phyloP scores from a whole-genome alignment of 768 basidiomycete species.

The Steccherinum ochraceum region DNA sequence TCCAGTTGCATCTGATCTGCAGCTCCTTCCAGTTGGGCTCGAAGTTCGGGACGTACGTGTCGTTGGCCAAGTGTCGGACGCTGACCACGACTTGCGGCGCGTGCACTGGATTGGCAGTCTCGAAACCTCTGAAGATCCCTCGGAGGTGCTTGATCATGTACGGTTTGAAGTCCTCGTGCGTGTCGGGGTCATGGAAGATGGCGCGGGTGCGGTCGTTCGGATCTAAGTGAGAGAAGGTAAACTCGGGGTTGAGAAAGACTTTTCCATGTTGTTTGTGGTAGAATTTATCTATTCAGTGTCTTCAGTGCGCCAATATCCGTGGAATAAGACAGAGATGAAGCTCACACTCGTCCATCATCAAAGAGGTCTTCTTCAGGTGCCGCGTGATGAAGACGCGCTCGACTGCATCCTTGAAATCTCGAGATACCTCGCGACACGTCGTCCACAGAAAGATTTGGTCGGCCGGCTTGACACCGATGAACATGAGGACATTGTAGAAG shows the following conservation, averaged over 20 bases:
- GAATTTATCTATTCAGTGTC: too few relatives aligned
- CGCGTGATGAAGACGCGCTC: neutral
- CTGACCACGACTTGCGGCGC: neutral
- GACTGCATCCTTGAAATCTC: neutral
- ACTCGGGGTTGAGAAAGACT: neutral
- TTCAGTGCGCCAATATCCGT: neutral
- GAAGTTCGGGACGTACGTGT: neutral
- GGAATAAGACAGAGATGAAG: neutral
- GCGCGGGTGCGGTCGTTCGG: neutral
- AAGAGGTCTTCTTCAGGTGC: neutral
- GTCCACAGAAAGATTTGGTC: neutral
- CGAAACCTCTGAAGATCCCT: neutral
- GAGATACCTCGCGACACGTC: neutral
- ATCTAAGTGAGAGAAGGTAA: neutral
- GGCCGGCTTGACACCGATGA: neutral
- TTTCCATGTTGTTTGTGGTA: neutral
- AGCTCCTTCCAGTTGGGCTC: neutral
- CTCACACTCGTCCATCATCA: neutral
- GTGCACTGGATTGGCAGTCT: neutral
- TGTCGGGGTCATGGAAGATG: neutral
- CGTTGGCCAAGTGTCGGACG: neutral
- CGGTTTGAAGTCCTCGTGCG: neutral
- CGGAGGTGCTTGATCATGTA: neutral
- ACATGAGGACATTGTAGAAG: neutral
- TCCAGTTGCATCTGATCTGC: neutral